A percentile compares a stretch with the other conserved stretches of the same genome.
phyloP scores from a whole-genome alignment of 345 rosid genomes.

The Dovyalis caffra region DNA sequence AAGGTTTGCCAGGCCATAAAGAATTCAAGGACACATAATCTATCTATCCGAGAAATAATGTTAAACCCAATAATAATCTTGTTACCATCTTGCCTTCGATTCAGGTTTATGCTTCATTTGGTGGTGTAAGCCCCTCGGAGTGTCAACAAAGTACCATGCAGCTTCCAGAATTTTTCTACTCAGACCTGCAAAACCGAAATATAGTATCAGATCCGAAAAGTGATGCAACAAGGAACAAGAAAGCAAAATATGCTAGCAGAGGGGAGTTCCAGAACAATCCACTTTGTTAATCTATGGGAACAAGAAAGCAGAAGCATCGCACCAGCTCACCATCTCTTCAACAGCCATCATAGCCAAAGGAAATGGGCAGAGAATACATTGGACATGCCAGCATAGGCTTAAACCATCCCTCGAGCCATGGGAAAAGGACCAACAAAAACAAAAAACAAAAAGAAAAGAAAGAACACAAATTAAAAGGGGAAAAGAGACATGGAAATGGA shows the following conservation, averaged over 20 bases:
- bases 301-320: conserved; percentile 24
- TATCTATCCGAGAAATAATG: neutral
- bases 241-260: neutral
- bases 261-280: conserved; percentile 17
- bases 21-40: neutral
- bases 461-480: conserved; percentile 17
- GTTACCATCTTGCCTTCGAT: neutral
- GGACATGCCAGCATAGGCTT: conserved; percentile 36
- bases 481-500: conserved; percentile 14
- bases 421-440: conserved; percentile 18
- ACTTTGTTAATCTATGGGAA: conserved; percentile 6
- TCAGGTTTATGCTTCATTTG: neutral
- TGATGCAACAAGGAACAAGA: neutral
- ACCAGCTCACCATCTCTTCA: conserved; percentile 34
- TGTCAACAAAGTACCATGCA: neutral
- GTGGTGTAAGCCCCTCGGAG: neutral
- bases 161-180: neutral
- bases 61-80: neutral
- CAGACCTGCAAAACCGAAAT: conserved; percentile 16
- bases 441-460: conserved; percentile 6
- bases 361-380: conserved; percentile 23
- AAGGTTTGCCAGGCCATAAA: neutral
- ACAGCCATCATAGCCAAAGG: conserved; percentile 35
- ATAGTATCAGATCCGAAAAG: conserved; percentile 1
- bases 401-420: conserved; percentile 36